Conservation (phyloP, 164 flowering plant genomes). For the Cinnamomum micranthum region DNA sequence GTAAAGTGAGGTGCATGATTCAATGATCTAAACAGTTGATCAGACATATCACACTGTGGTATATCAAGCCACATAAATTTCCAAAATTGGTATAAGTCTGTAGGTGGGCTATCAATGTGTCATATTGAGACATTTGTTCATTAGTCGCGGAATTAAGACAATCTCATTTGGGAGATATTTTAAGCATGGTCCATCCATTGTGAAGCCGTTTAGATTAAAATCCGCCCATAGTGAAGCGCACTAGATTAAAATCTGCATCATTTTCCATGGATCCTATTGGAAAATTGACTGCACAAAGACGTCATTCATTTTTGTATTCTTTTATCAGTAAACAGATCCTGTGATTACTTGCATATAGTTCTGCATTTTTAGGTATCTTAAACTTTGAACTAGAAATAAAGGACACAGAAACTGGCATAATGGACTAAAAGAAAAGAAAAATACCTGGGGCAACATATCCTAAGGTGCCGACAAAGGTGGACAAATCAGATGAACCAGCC, state of each 20-base stretch:
- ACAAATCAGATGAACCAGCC: slow-evolving; percentile 48
- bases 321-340: no score
- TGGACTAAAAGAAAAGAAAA: background rate
- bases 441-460: slow-evolving; percentile 79
- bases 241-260: background rate
- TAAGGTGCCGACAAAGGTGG: slow-evolving; percentile 50
- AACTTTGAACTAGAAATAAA: background rate
- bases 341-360: background rate
- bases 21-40: no score
- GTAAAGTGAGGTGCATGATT: background rate
- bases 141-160: no score
- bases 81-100: background rate
- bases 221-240: no score
- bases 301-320: no score
- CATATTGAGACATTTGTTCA: no score
- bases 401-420: background rate
- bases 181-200: no score
- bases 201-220: no score
- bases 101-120: no score
- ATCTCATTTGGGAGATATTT: no score
- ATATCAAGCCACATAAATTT: background rate
- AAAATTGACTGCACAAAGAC: no score
- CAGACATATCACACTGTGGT: background rate
- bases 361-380: background rate
- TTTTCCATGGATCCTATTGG: background rate